Percentiles rank a stretch among this genome's conserved stretches.
Evolutionary conservation across 1,284 basidiomycete genomes (phyloP).

Genomic region (Cutaneotrichosporon dermatis): DNA sequence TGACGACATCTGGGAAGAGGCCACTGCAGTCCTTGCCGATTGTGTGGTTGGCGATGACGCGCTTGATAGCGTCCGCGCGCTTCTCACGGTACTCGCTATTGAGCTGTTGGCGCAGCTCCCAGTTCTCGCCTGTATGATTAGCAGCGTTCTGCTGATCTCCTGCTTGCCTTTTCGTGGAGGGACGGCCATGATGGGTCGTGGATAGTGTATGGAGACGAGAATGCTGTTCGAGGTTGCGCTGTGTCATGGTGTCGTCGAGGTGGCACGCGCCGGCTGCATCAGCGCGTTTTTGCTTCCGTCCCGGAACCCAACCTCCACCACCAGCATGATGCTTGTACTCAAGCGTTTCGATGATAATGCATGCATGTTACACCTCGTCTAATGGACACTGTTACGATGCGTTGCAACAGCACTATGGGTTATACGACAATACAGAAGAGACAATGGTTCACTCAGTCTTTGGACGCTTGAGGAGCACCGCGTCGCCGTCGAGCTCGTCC

Average conservation of each 20-base stretch:
- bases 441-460: constrained; percentile 6
- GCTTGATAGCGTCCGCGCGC: constrained; percentile 97
- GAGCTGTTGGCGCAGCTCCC: constrained; percentile 87
- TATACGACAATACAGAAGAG: neutral
- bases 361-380: constrained; percentile 1
- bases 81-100: constrained; percentile 94
- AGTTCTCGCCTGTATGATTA: constrained; percentile 67
- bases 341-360: neutral
- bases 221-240: no score
- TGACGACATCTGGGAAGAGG: constrained; percentile 95
- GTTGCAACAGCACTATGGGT: neutral
- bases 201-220: no score
- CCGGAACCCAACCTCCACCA: neutral
- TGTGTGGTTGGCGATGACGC: constrained; percentile 92
- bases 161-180: constrained; percentile 30
- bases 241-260: neutral
- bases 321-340: no score
- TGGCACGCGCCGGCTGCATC: neutral
- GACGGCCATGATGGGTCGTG: constrained; percentile 21
- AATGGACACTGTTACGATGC: neutral
- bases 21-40: constrained; percentile 96
- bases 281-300: neutral
- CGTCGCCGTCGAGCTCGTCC: constrained; percentile 49
- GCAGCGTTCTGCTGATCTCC: neutral
- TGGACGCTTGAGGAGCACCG: constrained; percentile 44